These are phyloP conservation scores for Aspergillus luchuensis DNA, from an alignment of 2,329 filamentous ascomycete genomes.

Conservation along the genomic window DNA sequence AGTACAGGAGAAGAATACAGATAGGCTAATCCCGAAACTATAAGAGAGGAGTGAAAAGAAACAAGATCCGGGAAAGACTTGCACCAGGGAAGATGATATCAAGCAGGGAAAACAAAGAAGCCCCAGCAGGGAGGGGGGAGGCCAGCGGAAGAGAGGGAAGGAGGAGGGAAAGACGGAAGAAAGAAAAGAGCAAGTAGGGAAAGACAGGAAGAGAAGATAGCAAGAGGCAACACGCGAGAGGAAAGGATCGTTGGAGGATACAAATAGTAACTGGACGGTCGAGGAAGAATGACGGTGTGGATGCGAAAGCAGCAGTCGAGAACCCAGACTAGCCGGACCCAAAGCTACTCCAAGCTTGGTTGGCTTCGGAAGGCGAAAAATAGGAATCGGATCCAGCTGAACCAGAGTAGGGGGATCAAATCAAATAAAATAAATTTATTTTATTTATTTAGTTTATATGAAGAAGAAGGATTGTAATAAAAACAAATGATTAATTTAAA, in stretches of 20 bases:
- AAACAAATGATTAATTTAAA: neutral
- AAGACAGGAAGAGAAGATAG: neutral
- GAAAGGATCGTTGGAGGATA: slow-evolving; percentile 26
- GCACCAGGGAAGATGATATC: slow-evolving; percentile 7
- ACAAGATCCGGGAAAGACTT: neutral
- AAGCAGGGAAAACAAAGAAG: slow-evolving; percentile 14
- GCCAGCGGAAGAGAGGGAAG: slow-evolving; percentile 7
- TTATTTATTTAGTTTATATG: too few relatives aligned
- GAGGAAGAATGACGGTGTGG: slow-evolving; percentile 33
- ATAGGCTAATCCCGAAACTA: slow-evolving; percentile 13
- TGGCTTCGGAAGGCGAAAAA: slow-evolving; percentile 13
- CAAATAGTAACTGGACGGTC: slow-evolving; percentile 20
- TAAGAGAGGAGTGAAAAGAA: slow-evolving; percentile 4
- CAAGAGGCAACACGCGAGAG: slow-evolving; percentile 16
- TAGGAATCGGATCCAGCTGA: neutral
- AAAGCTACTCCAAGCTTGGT: slow-evolving; percentile 20
- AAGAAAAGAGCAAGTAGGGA: slow-evolving; percentile 3
- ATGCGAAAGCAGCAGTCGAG: slow-evolving; percentile 18
- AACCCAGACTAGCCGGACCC: slow-evolving; percentile 18
- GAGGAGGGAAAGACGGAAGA: slow-evolving; percentile 2
- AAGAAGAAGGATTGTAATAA: too few relatives aligned
- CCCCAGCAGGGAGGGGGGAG: slow-evolving; percentile 9
- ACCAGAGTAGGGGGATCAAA: neutral
- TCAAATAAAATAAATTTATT: neutral
- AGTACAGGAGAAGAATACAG: slow-evolving; percentile 15